Evolutionary conservation across 192 early-diverging fungal genomes (phyloP).

Genomic region (Lobosporangium transversale): DNA sequence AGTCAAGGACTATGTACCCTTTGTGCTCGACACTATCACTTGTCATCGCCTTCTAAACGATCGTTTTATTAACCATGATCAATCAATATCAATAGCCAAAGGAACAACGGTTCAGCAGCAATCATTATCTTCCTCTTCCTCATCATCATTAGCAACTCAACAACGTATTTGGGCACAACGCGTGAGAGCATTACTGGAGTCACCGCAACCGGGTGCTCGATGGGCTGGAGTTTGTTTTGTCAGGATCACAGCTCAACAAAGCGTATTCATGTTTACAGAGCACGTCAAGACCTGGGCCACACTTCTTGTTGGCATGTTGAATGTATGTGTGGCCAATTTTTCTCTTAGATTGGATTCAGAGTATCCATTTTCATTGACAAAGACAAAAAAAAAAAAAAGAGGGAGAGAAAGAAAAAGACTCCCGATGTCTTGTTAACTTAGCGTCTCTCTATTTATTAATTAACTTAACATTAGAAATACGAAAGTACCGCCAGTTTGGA

Average conservation of each 20-base stretch:
- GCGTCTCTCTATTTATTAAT: not conserved
- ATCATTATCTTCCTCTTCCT: too few species aligned
- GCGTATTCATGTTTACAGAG: constrained; percentile 44
- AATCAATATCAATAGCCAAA: not conserved
- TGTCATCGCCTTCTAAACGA: constrained; percentile 54
- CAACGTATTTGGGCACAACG: constrained; percentile 65
- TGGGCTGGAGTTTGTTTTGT: constrained; percentile 64
- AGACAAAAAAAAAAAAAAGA: too few species aligned
- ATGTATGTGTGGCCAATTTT: too few species aligned
- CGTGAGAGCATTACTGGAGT: constrained; percentile 62
- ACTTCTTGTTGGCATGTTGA: constrained; percentile 56
- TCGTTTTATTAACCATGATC: constrained; percentile 20
- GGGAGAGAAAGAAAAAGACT: too few species aligned
- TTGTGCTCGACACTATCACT: constrained; percentile 60
- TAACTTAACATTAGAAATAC: constrained; percentile 52
- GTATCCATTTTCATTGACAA: not conserved
- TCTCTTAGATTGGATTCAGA: too few species aligned
- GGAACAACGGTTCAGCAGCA: constrained; percentile 16
- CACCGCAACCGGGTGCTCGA: constrained; percentile 58
- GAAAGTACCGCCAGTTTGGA: constrained; percentile 53
- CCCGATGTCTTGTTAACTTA: too few species aligned
- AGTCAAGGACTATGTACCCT: constrained; percentile 54
- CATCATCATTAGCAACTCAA: too few species aligned
- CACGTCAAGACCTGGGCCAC: constrained; percentile 56
- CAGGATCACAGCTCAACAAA: constrained; percentile 59